Conservation (phyloP, 2,329 filamentous ascomycete species). For the Sporothrix schenckii region DNA sequence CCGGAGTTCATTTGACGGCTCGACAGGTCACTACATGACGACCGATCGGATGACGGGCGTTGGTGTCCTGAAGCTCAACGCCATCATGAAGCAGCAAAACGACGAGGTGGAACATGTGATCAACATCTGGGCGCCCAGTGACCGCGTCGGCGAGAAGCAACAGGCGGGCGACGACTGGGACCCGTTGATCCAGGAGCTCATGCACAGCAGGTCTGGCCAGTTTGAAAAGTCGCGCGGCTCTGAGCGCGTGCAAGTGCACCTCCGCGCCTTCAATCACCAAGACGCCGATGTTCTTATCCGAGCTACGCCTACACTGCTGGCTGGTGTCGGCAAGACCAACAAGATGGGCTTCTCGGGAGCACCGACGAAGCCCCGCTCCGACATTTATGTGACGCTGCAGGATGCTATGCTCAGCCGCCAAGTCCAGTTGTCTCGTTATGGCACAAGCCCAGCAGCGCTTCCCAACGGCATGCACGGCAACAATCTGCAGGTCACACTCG, state of each 20-base stretch:
- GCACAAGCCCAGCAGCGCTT: conserved; percentile 74
- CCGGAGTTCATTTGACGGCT: conserved; percentile 32
- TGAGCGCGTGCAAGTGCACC: conserved; percentile 76
- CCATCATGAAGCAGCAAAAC: conserved; percentile 69
- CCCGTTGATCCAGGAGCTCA: conserved; percentile 70
- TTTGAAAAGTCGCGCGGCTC: conserved; percentile 73
- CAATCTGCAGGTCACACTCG: conserved; percentile 85
- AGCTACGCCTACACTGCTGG: conserved; percentile 82
- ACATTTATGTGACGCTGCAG: conserved; percentile 89
- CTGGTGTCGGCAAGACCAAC: conserved; percentile 76
- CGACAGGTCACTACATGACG: conserved; percentile 44
- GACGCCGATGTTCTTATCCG: conserved; percentile 82
- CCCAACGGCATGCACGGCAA: conserved; percentile 63
- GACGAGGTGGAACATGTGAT: conserved; percentile 76
- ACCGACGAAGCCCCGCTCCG: conserved; percentile 82
- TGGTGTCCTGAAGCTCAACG: conserved; percentile 75
- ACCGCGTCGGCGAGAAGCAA: conserved; percentile 58
- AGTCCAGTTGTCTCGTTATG: conserved; percentile 65
- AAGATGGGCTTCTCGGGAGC: conserved; percentile 95
- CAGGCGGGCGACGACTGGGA: conserved; percentile 70
- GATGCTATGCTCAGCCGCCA: conserved; percentile 79
- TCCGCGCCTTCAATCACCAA: conserved; percentile 74
- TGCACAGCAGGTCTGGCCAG: conserved; percentile 71
- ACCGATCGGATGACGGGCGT: conserved; percentile 73
- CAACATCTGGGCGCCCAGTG: conserved; percentile 71